Evolutionary conservation across 139 green algal species (phyloP).

Genomic region (Ulvella scutata): DNA sequence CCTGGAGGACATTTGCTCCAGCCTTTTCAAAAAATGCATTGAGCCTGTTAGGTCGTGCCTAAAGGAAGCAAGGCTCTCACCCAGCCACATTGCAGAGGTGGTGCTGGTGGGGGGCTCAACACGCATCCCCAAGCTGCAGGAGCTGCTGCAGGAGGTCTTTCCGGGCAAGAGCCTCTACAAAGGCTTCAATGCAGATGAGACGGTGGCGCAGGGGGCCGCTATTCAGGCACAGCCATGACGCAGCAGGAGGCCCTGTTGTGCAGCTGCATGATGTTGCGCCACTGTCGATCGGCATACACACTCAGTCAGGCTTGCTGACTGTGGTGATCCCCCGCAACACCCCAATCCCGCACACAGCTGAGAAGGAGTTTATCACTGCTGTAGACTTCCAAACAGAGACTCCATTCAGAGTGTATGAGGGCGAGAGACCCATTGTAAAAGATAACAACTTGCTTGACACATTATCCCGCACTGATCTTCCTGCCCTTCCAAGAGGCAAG

Average conservation of each 20-base stretch:
- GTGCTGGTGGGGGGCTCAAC: conserved; percentile 25
- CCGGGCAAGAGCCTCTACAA: neutral
- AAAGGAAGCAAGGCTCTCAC: neutral
- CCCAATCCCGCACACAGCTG: conserved; percentile 40
- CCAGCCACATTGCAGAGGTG: conserved; percentile 12
- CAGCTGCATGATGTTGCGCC: conserved; percentile 37
- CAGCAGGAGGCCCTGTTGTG: no score
- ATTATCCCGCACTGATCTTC: conserved; percentile 39
- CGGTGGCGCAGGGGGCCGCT: neutral
- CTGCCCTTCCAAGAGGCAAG: conserved; percentile 22
- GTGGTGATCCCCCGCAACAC: conserved; percentile 46
- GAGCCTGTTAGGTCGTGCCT: neutral
- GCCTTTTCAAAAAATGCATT: conserved; percentile 11
- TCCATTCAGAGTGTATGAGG: conserved; percentile 48
- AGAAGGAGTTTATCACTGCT: conserved; percentile 41
- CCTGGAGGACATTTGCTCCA: conserved; percentile 14
- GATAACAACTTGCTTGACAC: conserved; percentile 37
- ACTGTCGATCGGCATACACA: conserved; percentile 39
- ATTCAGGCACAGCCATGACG: neutral
- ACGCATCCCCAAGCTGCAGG: neutral
- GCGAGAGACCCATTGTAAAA: conserved; percentile 36
- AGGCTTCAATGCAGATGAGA: neutral
- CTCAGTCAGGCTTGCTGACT: conserved; percentile 38
- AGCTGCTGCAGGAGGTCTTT: neutral
- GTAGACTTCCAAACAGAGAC: no score